These are phyloP conservation scores for Pichia ethanolica DNA, from an alignment of 805 yeast genomes.

Conservation along the genomic window DNA sequence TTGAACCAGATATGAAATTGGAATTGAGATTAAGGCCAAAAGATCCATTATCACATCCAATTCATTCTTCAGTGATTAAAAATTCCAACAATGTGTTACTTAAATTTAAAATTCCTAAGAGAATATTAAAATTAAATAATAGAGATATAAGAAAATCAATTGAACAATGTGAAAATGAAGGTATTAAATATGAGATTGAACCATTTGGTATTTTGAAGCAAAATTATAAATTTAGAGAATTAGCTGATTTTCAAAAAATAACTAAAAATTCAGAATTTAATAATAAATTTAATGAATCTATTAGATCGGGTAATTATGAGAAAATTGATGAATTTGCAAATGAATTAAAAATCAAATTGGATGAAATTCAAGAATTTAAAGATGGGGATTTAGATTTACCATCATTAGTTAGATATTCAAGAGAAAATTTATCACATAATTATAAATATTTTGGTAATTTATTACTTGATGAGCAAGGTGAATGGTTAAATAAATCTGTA, in stretches of 20 bases:
- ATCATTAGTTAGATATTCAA: conserved; percentile 82
- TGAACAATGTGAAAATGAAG: conserved; percentile 28
- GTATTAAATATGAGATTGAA: conserved; percentile 32
- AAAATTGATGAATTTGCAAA: conserved; percentile 35
- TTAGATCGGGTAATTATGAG: conserved; percentile 35
- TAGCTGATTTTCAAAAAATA: conserved; percentile 79
- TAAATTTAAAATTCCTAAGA: conserved; percentile 55
- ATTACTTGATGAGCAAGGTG: conserved; percentile 48
- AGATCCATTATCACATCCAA: conserved; percentile 47
- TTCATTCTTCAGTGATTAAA: conserved; percentile 42
- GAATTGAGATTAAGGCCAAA: conserved; percentile 28
- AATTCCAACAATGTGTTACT: conserved; percentile 51
- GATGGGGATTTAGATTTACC: conserved; percentile 50
- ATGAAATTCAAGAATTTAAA: conserved; percentile 10
- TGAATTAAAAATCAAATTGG: conserved; percentile 14
- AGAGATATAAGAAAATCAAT: conserved; percentile 38
- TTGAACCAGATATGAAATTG: conserved; percentile 25
- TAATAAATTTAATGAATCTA: conserved; percentile 30
- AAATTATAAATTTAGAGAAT: conserved; percentile 70
- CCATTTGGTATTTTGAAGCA: conserved; percentile 65
- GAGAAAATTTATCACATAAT: conserved; percentile 66
- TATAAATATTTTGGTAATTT: conserved; percentile 77
- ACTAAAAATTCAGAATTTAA: conserved; percentile 51
- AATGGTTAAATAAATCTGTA: conserved; percentile 35
- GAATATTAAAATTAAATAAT: conserved; percentile 34